Evolutionary conservation across 2,329 filamentous ascomycete genomes (phyloP), one percentile per base, ranked within the genome.

Genomic region (Cryphonectria parasitica): DNA sequence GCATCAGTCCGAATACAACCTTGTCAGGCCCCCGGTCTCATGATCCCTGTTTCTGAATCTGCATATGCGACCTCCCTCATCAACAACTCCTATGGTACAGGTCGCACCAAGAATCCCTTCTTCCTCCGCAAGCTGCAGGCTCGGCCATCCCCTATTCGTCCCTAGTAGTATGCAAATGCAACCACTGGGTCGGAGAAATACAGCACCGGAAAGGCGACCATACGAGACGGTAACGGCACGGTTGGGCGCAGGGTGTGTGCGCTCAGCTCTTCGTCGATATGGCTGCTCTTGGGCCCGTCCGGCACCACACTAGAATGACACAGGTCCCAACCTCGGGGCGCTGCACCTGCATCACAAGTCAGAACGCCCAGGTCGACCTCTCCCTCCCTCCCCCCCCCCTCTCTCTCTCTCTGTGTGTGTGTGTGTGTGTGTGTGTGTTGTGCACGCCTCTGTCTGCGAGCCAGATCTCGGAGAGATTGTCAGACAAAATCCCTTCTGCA

Each of bases 401-500:
- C n/a, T n/a, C n/a, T n/a, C n/a, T n/a, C n/a, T n/a, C n/a, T n/a
- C 25, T 7, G 34, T 34, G 34, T 34, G 7, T 28, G 25, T 31
- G 54, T 56, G 28, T 1, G 39, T 41, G 39, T 41, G 39, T 1
- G 39, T 41, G 39, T 13, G 39, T 41, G 10, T 6, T 39, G 10
- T 8, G 7, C 17, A 49, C 45, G 2, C 22, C 45, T 34, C 31
- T 66, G 49, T 34, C 28, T 71, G 66, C 65, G 52, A 64, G 64
- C 67, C 31, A 69, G 52, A 66, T 67, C 66, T 60, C 66, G 54
- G 34, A 63, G 49, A 61, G 64, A 13, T 63, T 71, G 69, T 71
- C 69, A 69, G 64, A 61, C 66, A 69, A 10, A 36, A 62, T 34
- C 58, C 66, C 69, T 68, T 39, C 66, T 69, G 69, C 69, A 71